These are phyloP conservation scores for Thelonectria rubi DNA, from an alignment of 2,329 filamentous ascomycete genomes.

Conservation along the genomic window DNA sequence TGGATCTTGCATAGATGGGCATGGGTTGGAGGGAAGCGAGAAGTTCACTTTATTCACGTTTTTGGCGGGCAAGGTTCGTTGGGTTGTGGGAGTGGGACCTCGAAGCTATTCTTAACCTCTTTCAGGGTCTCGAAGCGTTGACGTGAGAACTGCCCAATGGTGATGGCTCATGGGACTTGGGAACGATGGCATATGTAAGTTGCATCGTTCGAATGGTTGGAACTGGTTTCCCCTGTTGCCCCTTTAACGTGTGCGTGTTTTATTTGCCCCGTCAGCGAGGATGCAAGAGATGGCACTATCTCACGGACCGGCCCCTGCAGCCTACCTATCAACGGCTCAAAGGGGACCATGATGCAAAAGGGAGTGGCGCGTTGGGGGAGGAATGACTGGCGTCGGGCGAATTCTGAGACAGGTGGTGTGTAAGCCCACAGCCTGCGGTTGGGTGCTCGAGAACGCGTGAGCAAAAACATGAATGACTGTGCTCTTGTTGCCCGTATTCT, in stretches of 20 bases:
- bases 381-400: constrained; percentile 15
- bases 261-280: not conserved
- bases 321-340: constrained; percentile 23
- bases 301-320: not conserved
- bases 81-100: not conserved
- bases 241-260: not conserved
- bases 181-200: not conserved
- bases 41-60: not conserved
- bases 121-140: not conserved
- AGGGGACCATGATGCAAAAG: constrained; percentile 5
- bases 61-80: not conserved
- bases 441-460: not conserved
- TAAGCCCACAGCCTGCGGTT: constrained; percentile 15
- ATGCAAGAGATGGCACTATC: not conserved
- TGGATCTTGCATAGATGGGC: constrained; percentile 1
- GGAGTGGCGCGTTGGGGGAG: constrained; percentile 18
- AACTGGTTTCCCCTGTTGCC: not conserved
- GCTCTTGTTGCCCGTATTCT: constrained; percentile 6
- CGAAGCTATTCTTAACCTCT: not conserved
- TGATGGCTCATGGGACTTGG: not conserved
- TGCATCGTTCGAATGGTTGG: not conserved
- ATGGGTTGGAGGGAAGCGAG: not conserved
- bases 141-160: not conserved
- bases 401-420: constrained; percentile 27
- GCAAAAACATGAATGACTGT: not conserved